Base-by-base conservation (phyloP, 2,329 filamentous ascomycete genomes). In the Colletotrichum scovillei region DNA sequence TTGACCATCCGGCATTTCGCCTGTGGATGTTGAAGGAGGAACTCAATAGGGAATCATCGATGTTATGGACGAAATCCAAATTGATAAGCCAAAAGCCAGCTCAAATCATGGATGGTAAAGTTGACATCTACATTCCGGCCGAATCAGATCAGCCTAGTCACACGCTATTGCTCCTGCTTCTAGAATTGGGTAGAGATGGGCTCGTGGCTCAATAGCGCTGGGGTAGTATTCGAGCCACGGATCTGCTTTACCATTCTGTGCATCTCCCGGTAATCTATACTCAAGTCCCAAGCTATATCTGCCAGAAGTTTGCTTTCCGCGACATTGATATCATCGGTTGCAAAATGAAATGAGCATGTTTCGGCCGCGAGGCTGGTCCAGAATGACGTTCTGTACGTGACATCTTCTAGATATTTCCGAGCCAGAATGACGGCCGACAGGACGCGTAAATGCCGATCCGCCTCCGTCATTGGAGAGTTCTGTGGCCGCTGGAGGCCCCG, bases 341-440 rank as follows among this genome's bases (percentile, higher is more conserved):
- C 55, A 28, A 38, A 55, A 38, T 38, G 19, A 16, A 32, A 64
- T 16, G 28, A 55, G 9, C 46, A 35, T 32, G 16, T 19, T 12
- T 32, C 53, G 3, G 53, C 55, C 38, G 28, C n/a, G 2, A 67
- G 35, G 38, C 35, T 35, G 26, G 12, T 26, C 64, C 55, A 67
- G 38, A 59, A 67, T 26, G 14, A n/a, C 64, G 53, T 67, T 49
- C 52, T 26, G 24, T 67, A 35, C 24, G 55, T 59, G 53, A 11
- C 38, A 28, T 65, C 32, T 57, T 64, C 52, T 6, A 67, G 19
- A 5, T 67, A 52, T 58, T 67, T 67, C 24, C 19, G 38, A 26
- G 63, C 32, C 24, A 67, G 32, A 19, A 67, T 59, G 5, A 67
- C 52, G 11, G 53, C 52, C 19, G 26, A 38, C 28, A 65, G 46